Evolutionary conservation across 2,329 filamentous ascomycete species (phyloP).

Genomic region (Sordariomycetes sp.): DNA sequence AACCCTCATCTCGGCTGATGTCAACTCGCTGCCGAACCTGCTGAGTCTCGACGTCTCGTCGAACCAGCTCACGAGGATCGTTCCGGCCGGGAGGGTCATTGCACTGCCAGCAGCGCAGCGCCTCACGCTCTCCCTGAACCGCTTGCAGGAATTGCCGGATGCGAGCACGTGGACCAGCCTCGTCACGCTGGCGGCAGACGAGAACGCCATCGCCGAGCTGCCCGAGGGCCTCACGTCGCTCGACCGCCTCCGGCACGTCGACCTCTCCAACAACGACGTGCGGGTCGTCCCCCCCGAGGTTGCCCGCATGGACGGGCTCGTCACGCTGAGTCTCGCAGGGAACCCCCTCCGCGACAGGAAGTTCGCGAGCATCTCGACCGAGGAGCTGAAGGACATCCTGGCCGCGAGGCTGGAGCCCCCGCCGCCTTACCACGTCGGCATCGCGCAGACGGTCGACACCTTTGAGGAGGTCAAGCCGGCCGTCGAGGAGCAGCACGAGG

Average conservation of each 20-base stretch:
- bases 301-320: conserved; percentile 64
- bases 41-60: conserved; percentile 66
- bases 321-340: conserved; percentile 65
- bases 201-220: conserved; percentile 67
- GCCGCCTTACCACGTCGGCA: conserved; percentile 17
- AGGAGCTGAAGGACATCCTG: conserved; percentile 67
- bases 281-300: conserved; percentile 62
- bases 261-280: conserved; percentile 79
- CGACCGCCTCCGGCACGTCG: conserved; percentile 56
- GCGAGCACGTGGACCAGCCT: conserved; percentile 63
- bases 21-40: conserved; percentile 46
- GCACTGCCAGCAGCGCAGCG: conserved; percentile 58
- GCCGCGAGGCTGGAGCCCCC: conserved; percentile 51
- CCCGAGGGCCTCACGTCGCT: conserved; percentile 63
- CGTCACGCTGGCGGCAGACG: conserved; percentile 60
- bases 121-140: conserved; percentile 69
- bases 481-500: conserved; percentile 11
- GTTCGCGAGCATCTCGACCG: conserved; percentile 65
- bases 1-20: conserved; percentile 51
- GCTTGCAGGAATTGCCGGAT: conserved; percentile 59
- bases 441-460: conserved; percentile 7
- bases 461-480: conserved; percentile 2
- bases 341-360: conserved; percentile 87
- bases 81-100: conserved; percentile 30
- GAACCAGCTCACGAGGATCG: conserved; percentile 54